phyloP scores from a whole-genome alignment of 140 eudicot species.

The Cichorium intybus region DNA sequence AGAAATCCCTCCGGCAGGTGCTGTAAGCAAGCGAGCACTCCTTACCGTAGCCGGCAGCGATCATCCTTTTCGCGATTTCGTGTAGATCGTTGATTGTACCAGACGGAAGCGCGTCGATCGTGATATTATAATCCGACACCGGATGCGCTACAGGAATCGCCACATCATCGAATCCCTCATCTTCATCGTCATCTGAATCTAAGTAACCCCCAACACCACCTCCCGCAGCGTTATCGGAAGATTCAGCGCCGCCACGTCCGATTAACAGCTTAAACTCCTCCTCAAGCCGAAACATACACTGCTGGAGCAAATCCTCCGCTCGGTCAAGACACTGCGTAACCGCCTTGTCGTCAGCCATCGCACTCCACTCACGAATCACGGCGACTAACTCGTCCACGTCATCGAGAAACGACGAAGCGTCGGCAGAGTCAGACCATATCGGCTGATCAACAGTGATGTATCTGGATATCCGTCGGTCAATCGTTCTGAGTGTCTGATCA shows the following conservation, averaged over 20 bases:
- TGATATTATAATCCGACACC: constrained; percentile 54
- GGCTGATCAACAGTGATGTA: constrained; percentile 53
- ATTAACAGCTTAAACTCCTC: constrained; percentile 73
- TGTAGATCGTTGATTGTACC: constrained; percentile 57
- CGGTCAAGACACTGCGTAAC: constrained; percentile 48
- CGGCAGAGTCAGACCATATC: constrained; percentile 58
- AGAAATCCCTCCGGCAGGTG: constrained; percentile 57
- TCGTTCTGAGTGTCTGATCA: constrained; percentile 47
- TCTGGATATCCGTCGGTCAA: constrained; percentile 57
- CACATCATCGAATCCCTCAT: constrained; percentile 36
- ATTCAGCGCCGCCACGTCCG: constrained; percentile 44
- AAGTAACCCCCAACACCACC: constrained; percentile 29
- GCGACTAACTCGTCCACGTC: constrained; percentile 54
- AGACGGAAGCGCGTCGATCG: constrained; percentile 75
- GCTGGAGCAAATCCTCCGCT: constrained; percentile 81
- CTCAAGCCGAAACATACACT: constrained; percentile 60
- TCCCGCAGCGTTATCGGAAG: constrained; percentile 26
- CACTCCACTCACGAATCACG: constrained; percentile 58
- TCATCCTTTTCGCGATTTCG: constrained; percentile 80
- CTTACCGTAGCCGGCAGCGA: constrained; percentile 67
- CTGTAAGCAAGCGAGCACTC: constrained; percentile 83
- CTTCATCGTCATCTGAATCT: constrained; percentile 35
- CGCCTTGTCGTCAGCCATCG: constrained; percentile 45
- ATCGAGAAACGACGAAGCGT: constrained; percentile 61
- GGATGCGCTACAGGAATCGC: constrained; percentile 74